Evolutionary conservation across 441 rosid genomes (phyloP).

Genomic region (Brassica hybrid): DNA sequence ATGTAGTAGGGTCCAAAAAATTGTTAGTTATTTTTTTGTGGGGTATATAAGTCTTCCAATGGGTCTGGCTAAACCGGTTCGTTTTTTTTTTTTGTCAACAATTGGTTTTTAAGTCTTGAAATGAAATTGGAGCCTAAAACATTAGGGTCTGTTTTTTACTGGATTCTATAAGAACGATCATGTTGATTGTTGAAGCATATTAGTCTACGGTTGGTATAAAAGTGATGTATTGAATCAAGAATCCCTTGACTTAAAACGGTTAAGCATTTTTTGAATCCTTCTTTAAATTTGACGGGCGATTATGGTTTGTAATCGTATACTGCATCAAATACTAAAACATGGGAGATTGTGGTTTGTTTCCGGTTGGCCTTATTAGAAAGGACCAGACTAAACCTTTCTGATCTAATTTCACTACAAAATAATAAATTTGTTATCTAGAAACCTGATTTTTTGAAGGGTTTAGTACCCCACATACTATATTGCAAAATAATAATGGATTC

Average conservation of each 20-base stretch:
- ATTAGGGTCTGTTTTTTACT: neutral
- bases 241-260: neutral
- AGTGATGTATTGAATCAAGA: neutral
- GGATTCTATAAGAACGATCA: neutral
- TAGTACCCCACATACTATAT: constrained; percentile 25
- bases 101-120: too few species aligned
- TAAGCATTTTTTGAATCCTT: neutral
- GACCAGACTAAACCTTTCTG: constrained; percentile 20
- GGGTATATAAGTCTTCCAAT: neutral
- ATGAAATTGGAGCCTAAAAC: neutral
- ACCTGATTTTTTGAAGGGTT: constrained; percentile 26
- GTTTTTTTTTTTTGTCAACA: neutral
- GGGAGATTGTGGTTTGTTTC: constrained; percentile 1
- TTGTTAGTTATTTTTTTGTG: neutral
- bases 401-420: constrained; percentile 17
- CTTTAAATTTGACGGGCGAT: too few species aligned
- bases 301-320: neutral
- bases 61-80: neutral
- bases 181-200: neutral
- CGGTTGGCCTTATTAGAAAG: neutral
- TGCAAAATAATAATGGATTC: constrained; percentile 29
- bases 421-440: constrained; percentile 7
- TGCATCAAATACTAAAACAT: neutral
- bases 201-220: neutral
- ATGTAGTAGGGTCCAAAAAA: constrained; percentile 17